Conservation (phyloP, 495 filamentous ascomycete species). For the Evernia prunastri region DNA sequence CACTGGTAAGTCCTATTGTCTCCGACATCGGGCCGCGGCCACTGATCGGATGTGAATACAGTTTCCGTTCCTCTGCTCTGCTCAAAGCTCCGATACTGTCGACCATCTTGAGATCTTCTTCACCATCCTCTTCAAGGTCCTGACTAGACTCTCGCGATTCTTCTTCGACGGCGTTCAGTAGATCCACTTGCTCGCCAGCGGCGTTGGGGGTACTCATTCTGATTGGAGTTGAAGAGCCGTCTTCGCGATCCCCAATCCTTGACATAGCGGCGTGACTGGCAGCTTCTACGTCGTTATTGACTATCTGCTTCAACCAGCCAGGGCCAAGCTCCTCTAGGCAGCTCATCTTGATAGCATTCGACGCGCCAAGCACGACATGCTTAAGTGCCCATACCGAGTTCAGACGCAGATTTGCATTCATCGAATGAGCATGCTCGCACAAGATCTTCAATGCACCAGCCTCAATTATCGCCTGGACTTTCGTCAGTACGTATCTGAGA, state of each 20-base stretch:
- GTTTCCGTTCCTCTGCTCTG: constrained; percentile 22
- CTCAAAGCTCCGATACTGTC: constrained; percentile 43
- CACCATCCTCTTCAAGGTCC: constrained; percentile 44
- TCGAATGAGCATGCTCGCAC: constrained; percentile 76
- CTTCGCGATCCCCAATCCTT: constrained; percentile 34
- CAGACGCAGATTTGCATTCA: constrained; percentile 62
- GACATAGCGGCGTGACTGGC: constrained; percentile 29
- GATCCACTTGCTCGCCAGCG: constrained; percentile 56
- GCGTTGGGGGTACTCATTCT: constrained; percentile 60
- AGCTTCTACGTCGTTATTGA: constrained; percentile 46
- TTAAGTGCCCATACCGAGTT: constrained; percentile 91
- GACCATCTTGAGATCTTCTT: constrained; percentile 61
- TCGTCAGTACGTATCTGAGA: constrained; percentile 27
- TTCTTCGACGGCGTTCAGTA: constrained; percentile 55
- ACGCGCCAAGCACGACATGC: constrained; percentile 65
- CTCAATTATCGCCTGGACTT: constrained; percentile 58
- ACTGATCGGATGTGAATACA: constrained; percentile 1
- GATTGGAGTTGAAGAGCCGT: constrained; percentile 31
- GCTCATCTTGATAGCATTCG: constrained; percentile 62
- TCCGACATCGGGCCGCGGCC: constrained; percentile 8
- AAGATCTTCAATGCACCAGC: constrained; percentile 70
- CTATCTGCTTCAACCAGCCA: constrained; percentile 71
- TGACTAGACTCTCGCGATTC: constrained; percentile 27
- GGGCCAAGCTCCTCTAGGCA: constrained; percentile 70
- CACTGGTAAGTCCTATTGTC: constrained; percentile 3